Percentiles rank a stretch among this genome's conserved stretches.
Evolutionary conservation across 352 stramenopile genomes (phyloP).

Genomic region (Discostella stelligera): DNA sequence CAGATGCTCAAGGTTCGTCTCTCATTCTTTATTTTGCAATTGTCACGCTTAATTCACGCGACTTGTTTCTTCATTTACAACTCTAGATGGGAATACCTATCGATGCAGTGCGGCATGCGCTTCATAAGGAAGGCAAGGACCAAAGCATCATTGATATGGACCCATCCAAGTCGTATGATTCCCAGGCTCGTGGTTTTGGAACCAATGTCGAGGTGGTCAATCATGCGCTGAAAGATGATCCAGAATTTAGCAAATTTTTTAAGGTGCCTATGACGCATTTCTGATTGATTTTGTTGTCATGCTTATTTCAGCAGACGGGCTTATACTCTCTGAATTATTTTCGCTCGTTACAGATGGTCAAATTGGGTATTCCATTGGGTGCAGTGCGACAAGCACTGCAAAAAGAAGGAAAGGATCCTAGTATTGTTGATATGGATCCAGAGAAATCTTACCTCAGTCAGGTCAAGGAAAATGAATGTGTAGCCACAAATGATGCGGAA

Average conservation of each 20-base stretch:
- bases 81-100: constrained; percentile 56
- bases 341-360: constrained; percentile 81
- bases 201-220: constrained; percentile 21
- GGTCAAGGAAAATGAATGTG: constrained; percentile 3
- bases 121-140: constrained; percentile 84
- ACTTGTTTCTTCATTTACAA: constrained; percentile 41
- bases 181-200: constrained; percentile 23
- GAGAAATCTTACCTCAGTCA: constrained; percentile 48
- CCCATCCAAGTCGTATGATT: constrained; percentile 56
- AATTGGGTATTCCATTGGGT: constrained; percentile 85
- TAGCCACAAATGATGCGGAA: constrained; percentile 3
- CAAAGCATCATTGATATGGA: constrained; percentile 71
- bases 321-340: constrained; percentile 76
- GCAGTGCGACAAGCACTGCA: constrained; percentile 89
- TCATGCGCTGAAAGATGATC: constrained; percentile 70
- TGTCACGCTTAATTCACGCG: constrained; percentile 52
- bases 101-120: constrained; percentile 89
- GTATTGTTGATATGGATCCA: constrained; percentile 72
- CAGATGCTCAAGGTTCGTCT: constrained; percentile 86
- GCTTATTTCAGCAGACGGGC: constrained; percentile 45
- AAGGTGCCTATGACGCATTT: constrained; percentile 89
- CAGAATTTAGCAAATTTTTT: constrained; percentile 86
- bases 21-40: constrained; percentile 81
- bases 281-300: constrained; percentile 87
- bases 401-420: constrained; percentile 78